These are phyloP conservation scores for Dothidotthia symphoricarpi DNA, from an alignment of 2,329 filamentous ascomycete genomes.

Conservation along the genomic window DNA sequence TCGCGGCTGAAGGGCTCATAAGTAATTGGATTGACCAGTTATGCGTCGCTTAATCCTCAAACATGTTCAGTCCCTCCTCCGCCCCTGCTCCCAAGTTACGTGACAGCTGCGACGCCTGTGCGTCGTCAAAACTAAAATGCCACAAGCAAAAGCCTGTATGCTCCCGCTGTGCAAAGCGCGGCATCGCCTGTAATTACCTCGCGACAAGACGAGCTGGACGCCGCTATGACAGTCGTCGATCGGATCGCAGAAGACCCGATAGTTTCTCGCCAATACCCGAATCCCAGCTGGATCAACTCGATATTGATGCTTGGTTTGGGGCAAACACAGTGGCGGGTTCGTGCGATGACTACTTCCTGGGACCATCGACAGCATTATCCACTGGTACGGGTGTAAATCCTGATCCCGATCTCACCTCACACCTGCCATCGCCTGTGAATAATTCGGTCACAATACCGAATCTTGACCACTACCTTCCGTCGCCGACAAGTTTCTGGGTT, in stretches of 20 bases:
- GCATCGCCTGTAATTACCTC: constrained; percentile 34
- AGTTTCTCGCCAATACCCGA: background rate
- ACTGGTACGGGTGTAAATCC: no score
- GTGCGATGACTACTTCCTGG: no score
- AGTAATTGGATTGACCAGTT: no score
- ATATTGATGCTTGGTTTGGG: background rate
- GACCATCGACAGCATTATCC: no score
- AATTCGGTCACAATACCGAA: no score
- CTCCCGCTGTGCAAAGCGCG: constrained; percentile 29
- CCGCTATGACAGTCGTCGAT: constrained; percentile 9
- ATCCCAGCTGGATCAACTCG: constrained; percentile 6
- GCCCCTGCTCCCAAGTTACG: constrained; percentile 26
- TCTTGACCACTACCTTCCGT: no score
- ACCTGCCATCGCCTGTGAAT: no score
- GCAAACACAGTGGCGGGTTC: no score
- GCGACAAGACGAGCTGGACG: constrained; percentile 31
- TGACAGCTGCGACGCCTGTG: constrained; percentile 42
- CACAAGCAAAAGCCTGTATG: constrained; percentile 39
- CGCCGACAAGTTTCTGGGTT: no score
- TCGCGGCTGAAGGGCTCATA: no score
- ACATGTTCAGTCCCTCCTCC: constrained; percentile 2
- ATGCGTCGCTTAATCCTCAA: no score
- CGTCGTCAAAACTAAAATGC: constrained; percentile 40
- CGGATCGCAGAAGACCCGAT: background rate
- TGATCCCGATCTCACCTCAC: no score